Conservation (phyloP, 495 filamentous ascomycete genomes). For the Penicillium pulvis region DNA sequence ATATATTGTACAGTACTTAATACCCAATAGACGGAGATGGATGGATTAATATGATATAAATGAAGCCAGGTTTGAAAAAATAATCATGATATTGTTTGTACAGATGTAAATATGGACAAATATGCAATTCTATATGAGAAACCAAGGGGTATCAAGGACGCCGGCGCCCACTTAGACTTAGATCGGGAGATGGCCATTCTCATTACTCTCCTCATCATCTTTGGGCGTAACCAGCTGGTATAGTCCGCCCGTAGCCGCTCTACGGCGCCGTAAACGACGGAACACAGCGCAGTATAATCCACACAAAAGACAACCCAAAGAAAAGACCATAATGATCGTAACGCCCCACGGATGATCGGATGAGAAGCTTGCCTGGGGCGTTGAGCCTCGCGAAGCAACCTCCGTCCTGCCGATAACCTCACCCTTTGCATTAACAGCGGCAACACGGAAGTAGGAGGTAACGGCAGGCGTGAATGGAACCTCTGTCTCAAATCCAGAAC, state of each 20-base stretch:
- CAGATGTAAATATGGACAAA: not conserved
- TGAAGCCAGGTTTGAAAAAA: not conserved
- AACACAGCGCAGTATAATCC: constrained; percentile 19
- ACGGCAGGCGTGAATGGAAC: constrained; percentile 13
- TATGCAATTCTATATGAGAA: constrained; percentile 9
- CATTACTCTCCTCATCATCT: constrained; percentile 17
- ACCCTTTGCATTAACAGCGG: constrained; percentile 18
- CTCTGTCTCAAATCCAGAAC: constrained; percentile 27
- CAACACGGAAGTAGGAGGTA: constrained; percentile 21
- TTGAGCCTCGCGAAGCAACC: constrained; percentile 2
- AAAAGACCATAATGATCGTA: constrained; percentile 15
- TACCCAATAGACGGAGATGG: not conserved
- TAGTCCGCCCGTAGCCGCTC: not conserved
- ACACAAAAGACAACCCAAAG: constrained; percentile 13
- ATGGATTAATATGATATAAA: not conserved
- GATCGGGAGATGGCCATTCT: constrained; percentile 17
- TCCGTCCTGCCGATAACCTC: constrained; percentile 22
- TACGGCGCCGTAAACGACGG: constrained; percentile 7
- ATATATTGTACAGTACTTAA: constrained; percentile 2
- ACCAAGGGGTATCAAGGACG: constrained; percentile 18
- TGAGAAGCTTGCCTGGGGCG: not conserved
- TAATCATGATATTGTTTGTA: not conserved
- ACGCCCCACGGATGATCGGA: constrained; percentile 7
- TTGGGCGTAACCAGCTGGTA: constrained; percentile 22
- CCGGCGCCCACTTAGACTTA: constrained; percentile 19